Evolutionary conservation across 108 stramenopile genomes (phyloP), one percentile per base, ranked within the genome.

Genomic region (Fistulifera pelliculosa): DNA sequence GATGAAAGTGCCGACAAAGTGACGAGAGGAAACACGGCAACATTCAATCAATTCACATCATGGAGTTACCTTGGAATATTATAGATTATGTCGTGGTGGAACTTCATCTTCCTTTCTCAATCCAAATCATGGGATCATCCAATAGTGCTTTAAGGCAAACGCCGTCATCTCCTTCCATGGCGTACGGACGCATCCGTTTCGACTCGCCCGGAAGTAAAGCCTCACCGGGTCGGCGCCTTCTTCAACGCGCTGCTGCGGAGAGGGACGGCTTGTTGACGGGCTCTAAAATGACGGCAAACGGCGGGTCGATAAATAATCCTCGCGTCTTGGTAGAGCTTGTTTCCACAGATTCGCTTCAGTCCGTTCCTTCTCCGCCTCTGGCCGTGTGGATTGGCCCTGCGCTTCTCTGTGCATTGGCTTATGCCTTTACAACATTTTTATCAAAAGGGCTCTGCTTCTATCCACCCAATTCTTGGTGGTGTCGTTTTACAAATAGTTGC

Each of bases 351-450:
- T 50, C 14, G 23, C 49, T 60, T 12, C 56, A 42, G 11, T 27
- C 53, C 38, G 28, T 26, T 26, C 25, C 22, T 41, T 43, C 55
- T 13, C 73, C 76, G 19, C 44, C 69, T 16, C 49, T 81, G 17
- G 40, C n/a, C 2, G 61, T 62, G 27, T 85, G 83, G 83, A 76
- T 85, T 23, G 31, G 56, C n/a, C 76, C 78, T 6, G 83, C 83
- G 22, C 54, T 85, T 8, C 35, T 62, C 27, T 85, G 83, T 70
- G 83, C 83, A 19, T 21, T 72, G 44, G 61, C 74, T 1, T 85
- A 85, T 54, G 83, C 83, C 14, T 54, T 22, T 85, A 85, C 69
- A 85, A 85, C 57, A 79, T 83, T 35, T 85, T 78, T 49, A 85
- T 85, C 61, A 85, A 85, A 49, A 85, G 56, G 83, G 76, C 28